Base-by-base conservation (phyloP, 1,284 basidiomycete species). In the Pyrrhoderma noxium region DNA sequence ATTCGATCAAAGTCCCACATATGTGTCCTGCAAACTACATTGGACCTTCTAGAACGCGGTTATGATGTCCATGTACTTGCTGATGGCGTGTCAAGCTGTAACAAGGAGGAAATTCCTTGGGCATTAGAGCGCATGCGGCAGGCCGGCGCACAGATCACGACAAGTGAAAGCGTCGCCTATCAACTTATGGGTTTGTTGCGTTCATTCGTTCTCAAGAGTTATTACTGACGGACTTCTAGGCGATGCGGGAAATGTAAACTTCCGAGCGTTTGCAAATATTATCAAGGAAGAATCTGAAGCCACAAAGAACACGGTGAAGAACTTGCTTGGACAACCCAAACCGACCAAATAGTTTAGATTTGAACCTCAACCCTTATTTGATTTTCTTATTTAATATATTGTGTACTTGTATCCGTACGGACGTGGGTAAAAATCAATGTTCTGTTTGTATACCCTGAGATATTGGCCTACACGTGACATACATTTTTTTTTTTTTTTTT, bases 21-120 rank as follows among this genome's bases (percentile, higher is more conserved):
- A 53, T 97, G 93, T 62, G 81, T 96, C 8, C 74, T 90, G 3
- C 91, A 94, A 67, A 88, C 89, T 0, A 74, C 84, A 0, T 70
- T 92, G 7, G 81, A 86, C 52, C 71, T 92, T 19, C 66, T 85
- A 19, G 65, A 70, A 16, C 66, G 58, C 44, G 76, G 70, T 9
- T 80, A 73, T 61, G 76, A 76, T 55, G 83, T 85, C 5, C 73
- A 80, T 61, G 76, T 95, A 40, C 70, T 93, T 37, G 86, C 87
- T 14, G 93, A 96, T 62, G 92, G 82, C 19, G 80, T 95, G 1
- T 90, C 88, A 1, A 89, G 84, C 38, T 85, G 80, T 60, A 93
- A 94, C 61, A 70, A 71, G 41, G 80, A 80, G 56, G 87, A 87
- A 61, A 70, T 85, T 1, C 75, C 79, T 19, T 69, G 76, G 57